Percentiles rank a stretch among this genome's conserved stretches.
Evolutionary conservation across 768 basidiomycete genomes (phyloP).

Genomic region (Lyophyllum shimeji): DNA sequence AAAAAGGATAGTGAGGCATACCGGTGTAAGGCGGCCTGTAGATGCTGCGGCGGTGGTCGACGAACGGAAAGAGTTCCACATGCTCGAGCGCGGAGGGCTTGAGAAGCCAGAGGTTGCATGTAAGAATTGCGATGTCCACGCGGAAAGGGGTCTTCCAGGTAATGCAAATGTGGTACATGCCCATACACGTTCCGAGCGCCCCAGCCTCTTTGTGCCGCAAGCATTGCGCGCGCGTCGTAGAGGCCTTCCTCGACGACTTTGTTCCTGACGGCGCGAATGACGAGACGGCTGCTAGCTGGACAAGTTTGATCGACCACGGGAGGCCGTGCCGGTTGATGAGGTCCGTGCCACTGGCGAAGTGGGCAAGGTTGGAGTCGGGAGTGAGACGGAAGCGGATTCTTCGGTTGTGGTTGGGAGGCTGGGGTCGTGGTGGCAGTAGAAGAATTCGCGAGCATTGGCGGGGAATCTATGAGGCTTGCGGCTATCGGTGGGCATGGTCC

Average conservation of each 20-base stretch:
- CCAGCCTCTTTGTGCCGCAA: too few species aligned
- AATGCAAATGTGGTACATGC: too few species aligned
- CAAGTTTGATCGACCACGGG: neutral
- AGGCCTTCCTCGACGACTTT: neutral
- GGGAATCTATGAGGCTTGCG: neutral
- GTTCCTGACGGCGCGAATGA: neutral
- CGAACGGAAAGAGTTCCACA: neutral
- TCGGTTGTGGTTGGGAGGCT: neutral
- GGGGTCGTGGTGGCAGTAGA: conserved; percentile 7
- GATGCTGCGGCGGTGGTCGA: neutral
- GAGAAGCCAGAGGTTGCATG: neutral
- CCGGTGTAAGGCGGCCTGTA: conserved; percentile 1
- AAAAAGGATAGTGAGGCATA: neutral
- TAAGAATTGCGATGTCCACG: too few species aligned
- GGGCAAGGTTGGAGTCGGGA: neutral
- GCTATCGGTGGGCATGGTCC: neutral
- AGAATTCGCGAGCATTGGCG: neutral
- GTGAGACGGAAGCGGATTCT: conserved; percentile 10
- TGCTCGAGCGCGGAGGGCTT: neutral
- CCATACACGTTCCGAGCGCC: too few species aligned
- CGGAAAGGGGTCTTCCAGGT: too few species aligned
- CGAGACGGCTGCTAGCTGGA: neutral
- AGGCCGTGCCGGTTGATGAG: neutral
- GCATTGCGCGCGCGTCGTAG: neutral
- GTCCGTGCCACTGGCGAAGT: neutral